Evolutionary conservation across 2,329 filamentous ascomycete species (phyloP), one percentile per base, ranked within the genome.

Genomic region (Fusarium gaditjirri): DNA sequence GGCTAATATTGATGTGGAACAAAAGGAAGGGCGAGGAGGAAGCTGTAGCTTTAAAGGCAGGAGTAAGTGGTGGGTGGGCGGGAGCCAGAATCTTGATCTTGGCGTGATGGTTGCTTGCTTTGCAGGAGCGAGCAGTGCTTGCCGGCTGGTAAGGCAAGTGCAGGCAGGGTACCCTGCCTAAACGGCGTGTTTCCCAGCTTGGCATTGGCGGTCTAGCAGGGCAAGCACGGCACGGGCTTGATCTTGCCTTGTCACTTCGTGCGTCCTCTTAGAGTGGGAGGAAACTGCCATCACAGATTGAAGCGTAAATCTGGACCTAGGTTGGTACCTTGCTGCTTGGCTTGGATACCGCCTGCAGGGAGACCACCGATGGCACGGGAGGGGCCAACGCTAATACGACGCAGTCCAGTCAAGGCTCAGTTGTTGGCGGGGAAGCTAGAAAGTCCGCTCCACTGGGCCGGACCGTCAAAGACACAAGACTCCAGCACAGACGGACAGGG

Each of bases 31-130:
- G 70, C 36, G 66, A 75, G 68, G 68, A 72, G 68, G 55, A 69
- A 69, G 71, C 65, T 57, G 62, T 68, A 46, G 71, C 67, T 77
- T 77, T 77, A 77, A 58, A 73, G 68, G 64, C 60, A 62, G 71
- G 75, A 68, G 66, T 63, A 65, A 68, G 61, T 63, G 46, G 58
- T 42, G 27, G 25, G 39, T 39, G 50, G 58, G 62, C 58, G 53
- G 57, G 57, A 71, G 65, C 60, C 59, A 68, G 58, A 71, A 66
- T 69, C 58, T 69, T 75, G 71, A 63, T 68, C 64, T 68, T 68
- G 64, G 64, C 56, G 67, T 61, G 68, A 62, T 63, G 58, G 62
- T 61, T 67, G 72, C 60, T 65, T 72, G 64, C 73, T 68, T 65
- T 61, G 35, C 66, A 70, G 61, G 53, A 44, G 61, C 62, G 36